Conservation (phyloP, 768 basidiomycete genomes). For the Rhizopogon vinicolor region DNA sequence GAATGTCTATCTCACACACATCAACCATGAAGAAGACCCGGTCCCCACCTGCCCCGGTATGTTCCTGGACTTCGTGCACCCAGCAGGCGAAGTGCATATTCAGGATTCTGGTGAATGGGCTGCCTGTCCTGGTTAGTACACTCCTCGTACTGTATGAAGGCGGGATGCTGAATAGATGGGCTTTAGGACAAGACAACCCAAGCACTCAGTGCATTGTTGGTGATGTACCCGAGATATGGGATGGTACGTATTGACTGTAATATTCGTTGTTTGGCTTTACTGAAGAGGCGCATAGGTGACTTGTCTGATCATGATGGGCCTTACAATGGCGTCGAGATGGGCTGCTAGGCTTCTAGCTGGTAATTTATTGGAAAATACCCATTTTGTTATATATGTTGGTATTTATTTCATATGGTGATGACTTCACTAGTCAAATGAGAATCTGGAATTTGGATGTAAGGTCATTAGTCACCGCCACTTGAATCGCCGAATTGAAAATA, state of each 20-base stretch:
- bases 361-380: neutral
- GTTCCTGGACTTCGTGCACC: slow-evolving; percentile 37
- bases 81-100: slow-evolving; percentile 40
- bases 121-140: slow-evolving; percentile 41
- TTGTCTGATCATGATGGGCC: slow-evolving; percentile 42
- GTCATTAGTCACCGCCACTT: no score
- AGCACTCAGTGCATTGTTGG: slow-evolving; percentile 26
- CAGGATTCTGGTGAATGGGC: slow-evolving; percentile 45
- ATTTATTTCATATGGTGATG: neutral
- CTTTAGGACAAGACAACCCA: slow-evolving; percentile 55
- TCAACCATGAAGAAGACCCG: slow-evolving; percentile 47
- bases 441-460: neutral
- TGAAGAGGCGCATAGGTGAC: slow-evolving; percentile 14
- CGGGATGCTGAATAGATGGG: neutral
- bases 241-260: slow-evolving; percentile 7
- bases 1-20: slow-evolving; percentile 40
- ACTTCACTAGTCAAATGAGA: neutral
- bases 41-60: slow-evolving; percentile 30
- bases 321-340: slow-evolving; percentile 25
- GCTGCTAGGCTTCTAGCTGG: neutral
- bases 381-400: neutral
- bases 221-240: slow-evolving; percentile 37
- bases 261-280: neutral
- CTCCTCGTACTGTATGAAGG: neutral
- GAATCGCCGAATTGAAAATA: no score